Evolutionary conservation across 306 rosid species (phyloP), one percentile per base, ranked within the genome.

Genomic region (Fragaria ananassa): DNA sequence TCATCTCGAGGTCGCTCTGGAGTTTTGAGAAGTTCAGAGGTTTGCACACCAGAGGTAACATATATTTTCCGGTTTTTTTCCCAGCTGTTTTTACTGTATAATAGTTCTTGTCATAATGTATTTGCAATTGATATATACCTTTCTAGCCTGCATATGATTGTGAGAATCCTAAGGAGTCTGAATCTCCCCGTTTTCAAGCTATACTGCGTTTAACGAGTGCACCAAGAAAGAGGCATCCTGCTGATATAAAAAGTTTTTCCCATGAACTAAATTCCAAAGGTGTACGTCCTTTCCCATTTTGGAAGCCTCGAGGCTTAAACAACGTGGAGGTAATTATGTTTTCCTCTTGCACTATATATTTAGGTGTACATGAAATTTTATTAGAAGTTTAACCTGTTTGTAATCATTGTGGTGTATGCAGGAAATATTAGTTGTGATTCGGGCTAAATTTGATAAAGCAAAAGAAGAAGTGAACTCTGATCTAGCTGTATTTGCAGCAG

Each of bases 141-240:
- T 85, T 81, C 58, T 85, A 90, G 99, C 69, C 85, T 46, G 46
- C 93, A 57, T 95, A 86, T 80, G 99, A 95, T 77, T 92, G 88
- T 79, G 99, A 95, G 79, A 95, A 95, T 80, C 97, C 97, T 10
- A 95, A 95, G 89, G 99, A 95, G 88, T 92, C 97, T 7, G 99
- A 95, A 81, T 95, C 99, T 85, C 99, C 99, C 18, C 99, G 99
- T 77, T 95, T 95, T 88, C 97, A 95, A 92, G 99, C 99, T 70
- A 88, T 95, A 81, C 84, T 95, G 41, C 96, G 99, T 15, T 84
- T 91, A 79, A 95, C 99, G 35, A 95, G 93, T 88, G 99, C 97
- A 64, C 99, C 99, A 17, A 88, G 97, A 73, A 95, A 91, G 89
- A 90, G 91, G 86, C 78, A 84, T 86, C 99, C 97, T 66, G 54